These are phyloP conservation scores for Tricholoma terreum DNA, from an alignment of 768 basidiomycete genomes.

Conservation along the genomic window DNA sequence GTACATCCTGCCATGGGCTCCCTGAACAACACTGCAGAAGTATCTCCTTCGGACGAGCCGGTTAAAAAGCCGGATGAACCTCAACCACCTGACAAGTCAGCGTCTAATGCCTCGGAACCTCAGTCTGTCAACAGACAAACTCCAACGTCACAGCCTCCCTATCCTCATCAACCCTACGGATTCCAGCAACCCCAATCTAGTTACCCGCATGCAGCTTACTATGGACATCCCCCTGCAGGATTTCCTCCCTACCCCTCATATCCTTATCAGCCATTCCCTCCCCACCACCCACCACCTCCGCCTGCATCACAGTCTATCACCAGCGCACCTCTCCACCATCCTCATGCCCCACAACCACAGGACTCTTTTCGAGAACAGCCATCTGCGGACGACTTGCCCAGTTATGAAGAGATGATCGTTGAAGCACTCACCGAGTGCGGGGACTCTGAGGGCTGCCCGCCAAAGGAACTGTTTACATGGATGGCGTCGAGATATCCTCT, in stretches of 20 bases:
- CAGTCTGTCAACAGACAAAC: conserved; percentile 15
- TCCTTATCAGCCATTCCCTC: conserved; percentile 14
- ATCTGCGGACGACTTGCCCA: conserved; percentile 60
- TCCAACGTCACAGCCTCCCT: conserved; percentile 22
- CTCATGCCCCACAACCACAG: conserved; percentile 16
- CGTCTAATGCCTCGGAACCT: conserved; percentile 15
- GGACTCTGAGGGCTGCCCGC: conserved; percentile 74
- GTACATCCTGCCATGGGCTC: conserved; percentile 17
- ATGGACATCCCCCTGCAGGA: conserved; percentile 44
- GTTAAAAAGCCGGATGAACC: conserved; percentile 18
- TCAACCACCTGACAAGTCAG: conserved; percentile 24
- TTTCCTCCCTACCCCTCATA: conserved; percentile 39
- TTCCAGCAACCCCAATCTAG: conserved; percentile 46
- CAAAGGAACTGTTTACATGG: conserved; percentile 82
- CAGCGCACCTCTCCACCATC: conserved; percentile 30
- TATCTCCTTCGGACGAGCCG: conserved; percentile 13
- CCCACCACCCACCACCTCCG: conserved; percentile 42
- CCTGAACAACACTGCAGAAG: conserved; percentile 14
- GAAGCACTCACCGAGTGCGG: conserved; percentile 66
- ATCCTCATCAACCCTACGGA: conserved; percentile 56
- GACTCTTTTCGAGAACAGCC: conserved; percentile 20
- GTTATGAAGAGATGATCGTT: conserved; percentile 91
- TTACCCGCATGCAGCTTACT: conserved; percentile 70
- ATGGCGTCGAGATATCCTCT: conserved; percentile 82
- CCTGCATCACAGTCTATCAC: conserved; percentile 38